Evolutionary conservation across 139 green algal genomes (phyloP).

Genomic region (Diplosphaera chodatii): DNA sequence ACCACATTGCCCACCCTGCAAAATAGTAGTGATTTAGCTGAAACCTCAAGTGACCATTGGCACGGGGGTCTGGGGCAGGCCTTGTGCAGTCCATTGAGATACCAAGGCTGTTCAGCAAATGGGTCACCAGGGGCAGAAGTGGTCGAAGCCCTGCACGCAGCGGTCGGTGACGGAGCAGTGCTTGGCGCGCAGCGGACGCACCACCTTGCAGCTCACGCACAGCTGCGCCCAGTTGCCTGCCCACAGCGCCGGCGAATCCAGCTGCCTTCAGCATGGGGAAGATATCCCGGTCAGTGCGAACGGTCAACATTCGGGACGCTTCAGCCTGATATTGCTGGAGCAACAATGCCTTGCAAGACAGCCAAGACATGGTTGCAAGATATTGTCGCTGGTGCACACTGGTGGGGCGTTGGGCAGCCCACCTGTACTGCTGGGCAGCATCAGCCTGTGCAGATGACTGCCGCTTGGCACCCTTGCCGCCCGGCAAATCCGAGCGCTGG

Average conservation of each 20-base stretch:
- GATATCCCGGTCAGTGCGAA: too few species aligned
- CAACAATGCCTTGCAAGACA: too few species aligned
- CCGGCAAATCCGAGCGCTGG: not conserved
- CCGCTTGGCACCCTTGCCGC: not conserved
- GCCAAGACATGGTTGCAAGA: too few species aligned
- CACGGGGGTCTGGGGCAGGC: too few species aligned
- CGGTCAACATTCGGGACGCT: too few species aligned
- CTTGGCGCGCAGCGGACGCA: conserved; percentile 86
- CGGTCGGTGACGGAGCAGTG: conserved; percentile 80
- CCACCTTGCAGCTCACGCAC: conserved; percentile 86
- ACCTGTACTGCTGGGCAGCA: conserved; percentile 11
- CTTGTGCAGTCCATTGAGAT: too few species aligned
- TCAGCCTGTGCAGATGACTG: not conserved
- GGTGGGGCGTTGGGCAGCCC: conserved; percentile 2
- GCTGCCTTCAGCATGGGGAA: conserved; percentile 36
- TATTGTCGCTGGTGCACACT: too few species aligned
- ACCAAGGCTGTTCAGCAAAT: too few species aligned
- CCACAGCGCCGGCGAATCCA: conserved; percentile 82
- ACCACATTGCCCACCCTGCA: conserved; percentile 66
- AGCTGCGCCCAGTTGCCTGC: conserved; percentile 82
- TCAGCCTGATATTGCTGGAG: too few species aligned
- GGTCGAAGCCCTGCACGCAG: conserved; percentile 92
- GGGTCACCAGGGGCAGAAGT: conserved; percentile 96
- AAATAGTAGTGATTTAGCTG: too few species aligned
- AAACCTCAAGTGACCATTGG: too few species aligned